Evolutionary conservation across 2,329 filamentous ascomycete genomes (phyloP), one percentile per base, ranked within the genome.

Genomic region (Sphaceloma murrayae): DNA sequence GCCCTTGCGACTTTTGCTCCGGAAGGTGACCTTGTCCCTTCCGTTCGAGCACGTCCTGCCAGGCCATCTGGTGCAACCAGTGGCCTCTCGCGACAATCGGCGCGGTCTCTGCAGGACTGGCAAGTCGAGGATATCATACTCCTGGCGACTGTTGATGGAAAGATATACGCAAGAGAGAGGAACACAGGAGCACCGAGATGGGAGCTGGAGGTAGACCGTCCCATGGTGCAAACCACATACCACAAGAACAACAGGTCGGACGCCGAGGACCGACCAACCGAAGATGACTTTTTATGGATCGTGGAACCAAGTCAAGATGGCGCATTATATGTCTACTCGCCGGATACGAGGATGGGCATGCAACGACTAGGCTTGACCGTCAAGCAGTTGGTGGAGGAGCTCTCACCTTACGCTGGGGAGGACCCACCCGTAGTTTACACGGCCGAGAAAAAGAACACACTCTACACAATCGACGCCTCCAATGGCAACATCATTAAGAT

Each of bases 121-220:
- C 86, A 95, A 83, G 88, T 95, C 70, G 89, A 96, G 85, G 88
- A 96, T 74, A 94, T 95, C 77, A 85, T 96, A 70, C 85, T 98
- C 73, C 74, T 98, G 83, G 89, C 91, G 85, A 96, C 91, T 77
- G 85, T 96, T 78, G 88, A 96, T 74, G 91, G 91, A 74, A 85
- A 86, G 63, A 78, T 96, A 58, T 85, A 94, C 69, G 88, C 89
- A 62, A 80, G 80, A 64, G 86, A 95, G 69, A 78, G 91, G 58
- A 83, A 81, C 61, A 91, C 83, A 43, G 91, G 91, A 55, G 74
- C 80, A 51, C 74, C 82, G 55, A 82, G 80, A 60, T 96, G 91
- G 91, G 81, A 83, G 58, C 74, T 94, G 49, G 78, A 86, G 63
- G 78, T 83, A 49, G 83, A 86, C 54, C 78, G 82, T 55, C 85